Base-by-base conservation (phyloP, 768 basidiomycete species). In the Termitomyces sp. region DNA sequence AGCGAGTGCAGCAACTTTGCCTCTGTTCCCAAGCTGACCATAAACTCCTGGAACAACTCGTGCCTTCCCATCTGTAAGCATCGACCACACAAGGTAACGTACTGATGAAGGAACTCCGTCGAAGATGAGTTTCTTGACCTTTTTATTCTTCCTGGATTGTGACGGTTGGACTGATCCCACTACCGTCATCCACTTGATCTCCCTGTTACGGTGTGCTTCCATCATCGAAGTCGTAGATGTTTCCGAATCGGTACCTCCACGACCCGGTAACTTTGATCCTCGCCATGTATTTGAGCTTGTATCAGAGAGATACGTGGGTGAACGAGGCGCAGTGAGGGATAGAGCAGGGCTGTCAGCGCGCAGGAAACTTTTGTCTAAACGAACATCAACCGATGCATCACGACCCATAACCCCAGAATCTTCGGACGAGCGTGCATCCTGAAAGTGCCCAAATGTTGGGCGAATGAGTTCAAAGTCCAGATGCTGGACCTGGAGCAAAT, bases 71-170 rank as follows among this genome's bases (percentile, higher is more conserved):
- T 93, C 88, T 6, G 86, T 87, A 12, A 94, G 70, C 66, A 87
- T 85, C 18, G 84, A 83, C 92, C 92, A 94, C 3, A 93, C 91
- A 16, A 86, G 81, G 62, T 91, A 93, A 10, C 92, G 79, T 26
- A 94, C 90, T 12, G 87, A 90, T 10, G 88, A 84, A 0, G 92
- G 92, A 0, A 94, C 88, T 37, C 85, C 84, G n/a, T 92, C 89
- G 45, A 85, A 71, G 29, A 93, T 63, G 7, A 94, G 71, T 64
- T 86, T 87, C 61, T 82, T 79, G 12, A 92, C 77, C 66, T 93
- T 94, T 72, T 92, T 92, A 68, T 73, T 87, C 76, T 89, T 93
- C 51, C 84, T 78, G 1, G 88, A 81, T 62, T 87, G 84, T 2
- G 83, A 70, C 0, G 90, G 73, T 0, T 83, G 76, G 0, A 80